Base-by-base conservation (phyloP, 169 alveolate genomes). In the Neospora caninum region DNA sequence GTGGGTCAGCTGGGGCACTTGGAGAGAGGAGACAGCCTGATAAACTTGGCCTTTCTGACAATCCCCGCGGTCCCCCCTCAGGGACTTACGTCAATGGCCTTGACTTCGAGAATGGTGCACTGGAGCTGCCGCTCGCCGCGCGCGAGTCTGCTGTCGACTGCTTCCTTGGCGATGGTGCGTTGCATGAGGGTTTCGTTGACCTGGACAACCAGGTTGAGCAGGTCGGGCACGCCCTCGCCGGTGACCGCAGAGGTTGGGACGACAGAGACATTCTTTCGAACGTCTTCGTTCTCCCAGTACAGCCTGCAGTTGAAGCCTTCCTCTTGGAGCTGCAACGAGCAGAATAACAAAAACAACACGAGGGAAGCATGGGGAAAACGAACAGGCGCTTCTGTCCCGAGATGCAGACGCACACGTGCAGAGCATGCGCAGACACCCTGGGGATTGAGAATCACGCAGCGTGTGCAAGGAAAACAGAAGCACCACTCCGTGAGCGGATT, bases 171-270 rank as follows among this genome's bases (percentile, higher is more conserved):
- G 58, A 97, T 97, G 84, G 97, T 96, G 95, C 98, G 97, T 45
- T 96, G 97, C 98, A 98, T 97, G 95, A 98, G 94, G 69, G 94
- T 97, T 84, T 93, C 84, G 58, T 86, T 98, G 82, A 98, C 96
- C 88, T 99, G 98, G 18, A 98, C 98, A 58, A 99, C 96, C 64
- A 98, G 96, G 83, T 98, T 97, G 86, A 99, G 95, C 54, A 99
- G 95, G 95, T 99, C 99, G 36, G 99, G 99, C 16, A 99, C 96
- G 34, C 99, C 99, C 96, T 99, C 99, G 42, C 99, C 99, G 9
- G 99, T 99, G 70, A 99, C 97, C 9, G 99, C 99, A 73, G 99
- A 97, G 34, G 99, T 99, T 0, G 99, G 99, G 31, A 99, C 99
- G 25, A 99, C 98, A 64, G 99, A 98, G 41, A 99, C 98, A 95